Evolutionary conservation across 768 basidiomycete genomes (phyloP), one percentile per base, ranked within the genome.

Genomic region (Kwoniella dejecticola): DNA sequence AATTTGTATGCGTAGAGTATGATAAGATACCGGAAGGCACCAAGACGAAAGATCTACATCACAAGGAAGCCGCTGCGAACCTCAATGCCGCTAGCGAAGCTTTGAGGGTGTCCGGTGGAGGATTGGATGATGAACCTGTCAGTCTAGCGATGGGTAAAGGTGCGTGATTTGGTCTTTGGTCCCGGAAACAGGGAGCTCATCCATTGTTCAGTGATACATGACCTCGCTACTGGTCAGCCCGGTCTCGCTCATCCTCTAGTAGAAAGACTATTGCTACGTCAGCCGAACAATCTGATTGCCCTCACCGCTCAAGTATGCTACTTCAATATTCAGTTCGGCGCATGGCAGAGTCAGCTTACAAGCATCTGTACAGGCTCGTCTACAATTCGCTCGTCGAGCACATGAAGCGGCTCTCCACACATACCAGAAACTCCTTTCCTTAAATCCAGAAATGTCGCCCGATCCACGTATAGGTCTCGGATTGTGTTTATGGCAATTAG

Each of bases 391-490:
- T 8, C 83, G 87, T 53, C 84, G 90, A 44, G 85, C 88, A 67
- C 90, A 86, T 70, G 83, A 86, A 24, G 86, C 88, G 46, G 88
- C 96, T 2, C 83, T 99, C 26, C 87, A 88, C 64, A 72, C 87
- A 4, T 97, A 95, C 76, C 95, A 97, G 76, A 86, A 87, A 48
- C 88, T 94, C 8, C 82, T 98, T 11, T 82, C 84, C 29, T 83
- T 89, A 41, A 87, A 86, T 57, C 93, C 95, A 0, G 80, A 83
- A 17, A 92, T 90, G 79, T 81, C 83, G 24, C 96, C 95, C 0
- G 95, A 99, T 77, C 95, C 96, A 31, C 86, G 96, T 6, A 89
- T 98, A 59, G 96, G 96, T 17, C 91, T 98, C 40, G 96, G 96
- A 8, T 81, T 99, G 4, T 97, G 95, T 78, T 82, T 92, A 21